A percentile compares a stretch with the other conserved stretches of the same genome.
These are phyloP conservation scores for Trichophaea hybrida DNA, from an alignment of 2,329 filamentous ascomycete species.

Conservation along the genomic window DNA sequence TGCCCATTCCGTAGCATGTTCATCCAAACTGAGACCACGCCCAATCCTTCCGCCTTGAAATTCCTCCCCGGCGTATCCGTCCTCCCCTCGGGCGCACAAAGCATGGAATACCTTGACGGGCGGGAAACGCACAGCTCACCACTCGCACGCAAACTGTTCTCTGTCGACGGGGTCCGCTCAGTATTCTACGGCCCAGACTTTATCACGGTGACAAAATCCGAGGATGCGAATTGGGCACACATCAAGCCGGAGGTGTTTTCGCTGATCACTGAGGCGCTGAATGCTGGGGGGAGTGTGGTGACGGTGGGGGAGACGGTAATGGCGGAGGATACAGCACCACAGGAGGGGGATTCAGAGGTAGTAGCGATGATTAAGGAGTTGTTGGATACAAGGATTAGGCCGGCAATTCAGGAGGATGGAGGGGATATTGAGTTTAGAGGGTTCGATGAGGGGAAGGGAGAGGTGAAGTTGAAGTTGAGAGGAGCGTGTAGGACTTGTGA, in stretches of 20 bases:
- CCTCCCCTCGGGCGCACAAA: slow-evolving; percentile 60
- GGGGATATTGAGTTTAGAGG: slow-evolving; percentile 93
- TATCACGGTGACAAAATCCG: slow-evolving; percentile 88
- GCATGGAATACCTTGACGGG: slow-evolving; percentile 82
- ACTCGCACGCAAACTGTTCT: slow-evolving; percentile 77
- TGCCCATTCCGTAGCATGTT: slow-evolving; percentile 47
- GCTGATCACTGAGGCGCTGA: slow-evolving; percentile 84
- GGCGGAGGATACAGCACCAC: slow-evolving; percentile 34
- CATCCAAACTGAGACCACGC: slow-evolving; percentile 91
- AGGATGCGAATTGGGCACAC: slow-evolving; percentile 81
- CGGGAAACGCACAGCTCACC: slow-evolving; percentile 84
- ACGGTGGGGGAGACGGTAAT: slow-evolving; percentile 40
- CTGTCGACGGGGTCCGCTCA: slow-evolving; percentile 83
- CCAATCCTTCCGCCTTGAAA: slow-evolving; percentile 85
- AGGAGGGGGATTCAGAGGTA: slow-evolving; percentile 66
- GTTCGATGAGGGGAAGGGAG: slow-evolving; percentile 56
- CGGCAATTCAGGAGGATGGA: slow-evolving; percentile 87
- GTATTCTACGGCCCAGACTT: slow-evolving; percentile 93
- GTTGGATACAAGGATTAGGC: slow-evolving; percentile 83
- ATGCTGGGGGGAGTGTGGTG: slow-evolving; percentile 65
- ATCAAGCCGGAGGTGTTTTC: slow-evolving; percentile 92
- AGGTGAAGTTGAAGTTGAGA: slow-evolving; percentile 72
- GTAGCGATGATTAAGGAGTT: slow-evolving; percentile 98
- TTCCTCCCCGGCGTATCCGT: slow-evolving; percentile 85
- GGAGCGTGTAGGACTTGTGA: slow-evolving; percentile 94